These are phyloP conservation scores for Boletus austroedulis DNA, from an alignment of 1,284 basidiomycete species.

Conservation along the genomic window DNA sequence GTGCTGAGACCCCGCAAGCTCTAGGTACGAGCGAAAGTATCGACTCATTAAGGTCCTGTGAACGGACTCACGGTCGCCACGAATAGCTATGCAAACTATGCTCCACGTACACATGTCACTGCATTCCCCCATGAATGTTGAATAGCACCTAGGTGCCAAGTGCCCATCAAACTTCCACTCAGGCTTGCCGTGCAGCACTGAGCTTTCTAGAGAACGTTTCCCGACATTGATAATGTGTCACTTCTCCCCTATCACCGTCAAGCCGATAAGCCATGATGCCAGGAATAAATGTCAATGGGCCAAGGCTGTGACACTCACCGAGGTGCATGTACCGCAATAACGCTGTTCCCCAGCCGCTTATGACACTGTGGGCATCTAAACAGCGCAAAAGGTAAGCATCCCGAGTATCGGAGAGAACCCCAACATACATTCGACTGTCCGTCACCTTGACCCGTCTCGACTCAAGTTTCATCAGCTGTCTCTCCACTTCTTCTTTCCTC, in stretches of 20 bases:
- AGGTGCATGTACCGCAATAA: slow-evolving; percentile 91
- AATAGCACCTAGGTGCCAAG: background rate
- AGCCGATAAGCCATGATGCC: background rate
- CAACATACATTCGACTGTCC: slow-evolving; percentile 81
- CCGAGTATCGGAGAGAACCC: background rate
- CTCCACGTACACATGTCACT: background rate
- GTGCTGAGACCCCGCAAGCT: no score
- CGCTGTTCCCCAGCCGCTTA: slow-evolving; percentile 90
- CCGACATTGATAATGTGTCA: slow-evolving; percentile 91
- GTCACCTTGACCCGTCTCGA: slow-evolving; percentile 84
- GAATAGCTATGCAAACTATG: background rate
- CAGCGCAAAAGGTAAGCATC: background rate
- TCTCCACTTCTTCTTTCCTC: slow-evolving; percentile 69
- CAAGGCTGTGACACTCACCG: slow-evolving; percentile 43
- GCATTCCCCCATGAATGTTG: background rate
- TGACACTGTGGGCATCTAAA: slow-evolving; percentile 91
- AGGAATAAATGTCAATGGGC: background rate
- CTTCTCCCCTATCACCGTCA: slow-evolving; percentile 66
- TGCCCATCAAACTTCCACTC: background rate
- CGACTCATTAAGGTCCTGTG: background rate
- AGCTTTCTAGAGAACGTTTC: slow-evolving; percentile 71
- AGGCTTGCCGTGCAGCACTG: slow-evolving; percentile 33
- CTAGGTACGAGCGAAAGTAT: no score
- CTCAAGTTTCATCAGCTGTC: slow-evolving; percentile 73
- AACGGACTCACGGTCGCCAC: background rate